phyloP scores from a whole-genome alignment of 371 early-diverging fungal species.

The Mortierella sp. region DNA sequence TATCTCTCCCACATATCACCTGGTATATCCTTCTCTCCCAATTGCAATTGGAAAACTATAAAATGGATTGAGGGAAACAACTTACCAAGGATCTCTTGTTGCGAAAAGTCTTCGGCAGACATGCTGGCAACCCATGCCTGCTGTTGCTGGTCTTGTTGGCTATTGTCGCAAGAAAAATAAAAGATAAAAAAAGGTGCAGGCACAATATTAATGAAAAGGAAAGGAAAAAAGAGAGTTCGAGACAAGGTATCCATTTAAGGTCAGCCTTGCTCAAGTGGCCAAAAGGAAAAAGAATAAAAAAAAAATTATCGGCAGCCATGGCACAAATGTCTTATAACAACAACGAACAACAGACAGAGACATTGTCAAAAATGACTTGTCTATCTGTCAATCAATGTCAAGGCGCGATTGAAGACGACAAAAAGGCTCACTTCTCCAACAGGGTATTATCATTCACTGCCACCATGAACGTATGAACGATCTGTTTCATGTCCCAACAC shows the following conservation, averaged over 20 bases:
- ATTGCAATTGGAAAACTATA: not conserved
- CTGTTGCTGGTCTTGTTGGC: conserved; percentile 28
- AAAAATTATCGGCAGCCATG: not conserved
- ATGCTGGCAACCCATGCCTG: conserved; percentile 47
- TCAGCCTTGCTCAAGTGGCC: not conserved
- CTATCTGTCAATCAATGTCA: not conserved
- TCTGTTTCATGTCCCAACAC: not conserved
- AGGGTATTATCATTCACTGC: not conserved
- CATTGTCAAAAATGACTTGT: not conserved
- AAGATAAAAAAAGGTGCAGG: not conserved
- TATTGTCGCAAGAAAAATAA: not conserved
- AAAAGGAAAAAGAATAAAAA: not conserved
- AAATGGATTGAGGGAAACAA: not conserved
- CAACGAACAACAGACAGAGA: not conserved
- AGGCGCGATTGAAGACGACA: not conserved
- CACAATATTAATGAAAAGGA: not conserved
- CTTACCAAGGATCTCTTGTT: conserved; percentile 43
- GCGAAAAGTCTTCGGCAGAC: conserved; percentile 28
- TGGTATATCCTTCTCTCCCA: not conserved
- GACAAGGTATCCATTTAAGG: not conserved
- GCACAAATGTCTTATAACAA: not conserved
- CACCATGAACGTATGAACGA: not conserved
- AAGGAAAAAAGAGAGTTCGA: conserved; percentile 2
- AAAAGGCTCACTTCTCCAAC: not conserved
- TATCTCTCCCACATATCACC: conserved; percentile 5